Conservation (phyloP, 2,329 filamentous ascomycete species). For the Scopulariopsis brevicaulis region DNA sequence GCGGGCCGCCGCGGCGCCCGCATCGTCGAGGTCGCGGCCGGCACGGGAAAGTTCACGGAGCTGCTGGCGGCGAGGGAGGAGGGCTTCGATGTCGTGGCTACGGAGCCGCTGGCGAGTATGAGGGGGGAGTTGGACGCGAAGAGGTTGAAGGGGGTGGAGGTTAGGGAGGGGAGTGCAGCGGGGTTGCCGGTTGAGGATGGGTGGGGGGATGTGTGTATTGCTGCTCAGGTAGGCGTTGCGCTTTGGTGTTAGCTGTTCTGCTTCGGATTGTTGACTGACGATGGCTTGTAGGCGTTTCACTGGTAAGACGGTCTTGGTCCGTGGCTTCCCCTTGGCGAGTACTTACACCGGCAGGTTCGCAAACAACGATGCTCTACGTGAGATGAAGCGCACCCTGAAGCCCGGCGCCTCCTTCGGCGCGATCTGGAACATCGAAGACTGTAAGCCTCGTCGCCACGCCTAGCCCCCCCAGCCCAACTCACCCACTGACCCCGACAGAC, state of each 20-base stretch:
- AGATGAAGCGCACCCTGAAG: slow-evolving; percentile 56
- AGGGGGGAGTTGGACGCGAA: slow-evolving; percentile 48
- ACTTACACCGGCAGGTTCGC: slow-evolving; percentile 46
- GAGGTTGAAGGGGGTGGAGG: slow-evolving; percentile 38
- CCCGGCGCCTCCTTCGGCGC: slow-evolving; percentile 49
- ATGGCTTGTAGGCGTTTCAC: slow-evolving; percentile 32
- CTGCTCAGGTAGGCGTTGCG: slow-evolving; percentile 47
- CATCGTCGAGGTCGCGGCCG: slow-evolving; percentile 54
- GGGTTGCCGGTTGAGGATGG: slow-evolving; percentile 41
- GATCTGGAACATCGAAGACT: slow-evolving; percentile 68
- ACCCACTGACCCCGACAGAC: slow-evolving; percentile 27
- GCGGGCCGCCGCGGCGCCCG: slow-evolving; percentile 29
- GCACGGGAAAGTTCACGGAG: slow-evolving; percentile 62
- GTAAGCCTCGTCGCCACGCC: slow-evolving; percentile 25
- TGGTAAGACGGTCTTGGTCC: slow-evolving; percentile 29
- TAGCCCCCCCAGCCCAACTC: background rate
- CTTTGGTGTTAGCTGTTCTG: background rate
- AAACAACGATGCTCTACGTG: slow-evolving; percentile 45
- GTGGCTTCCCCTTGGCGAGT: background rate
- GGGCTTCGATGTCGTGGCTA: slow-evolving; percentile 44
- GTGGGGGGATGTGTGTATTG: slow-evolving; percentile 54
- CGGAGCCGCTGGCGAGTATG: slow-evolving; percentile 58
- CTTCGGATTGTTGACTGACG: background rate
- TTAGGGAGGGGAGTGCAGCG: slow-evolving; percentile 46
- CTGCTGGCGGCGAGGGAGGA: slow-evolving; percentile 46